These are phyloP conservation scores for Dipodascopsis tothii DNA, from an alignment of 805 yeast species.

Conservation along the genomic window DNA sequence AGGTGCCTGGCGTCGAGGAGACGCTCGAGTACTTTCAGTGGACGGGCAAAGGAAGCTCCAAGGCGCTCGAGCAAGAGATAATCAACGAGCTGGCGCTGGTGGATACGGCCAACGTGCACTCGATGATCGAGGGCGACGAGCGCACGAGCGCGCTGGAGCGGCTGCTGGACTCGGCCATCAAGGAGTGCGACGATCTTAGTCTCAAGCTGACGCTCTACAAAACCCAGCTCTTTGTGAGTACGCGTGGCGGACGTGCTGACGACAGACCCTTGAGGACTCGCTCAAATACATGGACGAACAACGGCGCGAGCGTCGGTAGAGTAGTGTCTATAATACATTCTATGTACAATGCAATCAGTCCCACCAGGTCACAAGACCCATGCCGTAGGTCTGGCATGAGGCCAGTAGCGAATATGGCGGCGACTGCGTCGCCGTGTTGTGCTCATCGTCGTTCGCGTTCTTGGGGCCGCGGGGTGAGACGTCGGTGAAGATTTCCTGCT, in stretches of 20 bases:
- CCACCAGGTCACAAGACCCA: constrained; percentile 98
- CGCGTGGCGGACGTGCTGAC: neutral
- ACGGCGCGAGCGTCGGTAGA: no score
- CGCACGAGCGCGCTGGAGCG: constrained; percentile 39
- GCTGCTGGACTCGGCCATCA: constrained; percentile 39
- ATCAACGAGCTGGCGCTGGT: constrained; percentile 51
- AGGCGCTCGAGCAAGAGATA: constrained; percentile 50
- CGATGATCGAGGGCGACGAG: constrained; percentile 45
- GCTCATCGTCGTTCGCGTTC: constrained; percentile 27
- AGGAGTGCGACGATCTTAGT: constrained; percentile 50
- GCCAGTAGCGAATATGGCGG: constrained; percentile 84
- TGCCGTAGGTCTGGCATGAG: constrained; percentile 90
- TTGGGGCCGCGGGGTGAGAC: constrained; percentile 70
- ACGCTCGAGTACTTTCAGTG: constrained; percentile 72
- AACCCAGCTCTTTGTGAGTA: constrained; percentile 11
- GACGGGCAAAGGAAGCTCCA: constrained; percentile 60
- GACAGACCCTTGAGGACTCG: neutral
- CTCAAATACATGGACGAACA: neutral
- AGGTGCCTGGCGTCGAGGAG: constrained; percentile 45
- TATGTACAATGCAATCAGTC: constrained; percentile 34
- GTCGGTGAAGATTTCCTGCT: constrained; percentile 77
- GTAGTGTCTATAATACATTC: no score
- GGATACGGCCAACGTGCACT: constrained; percentile 55
- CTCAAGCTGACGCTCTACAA: constrained; percentile 40
- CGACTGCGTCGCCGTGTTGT: constrained; percentile 1